These are phyloP conservation scores for Xylaria sp. DNA, from an alignment of 2,329 filamentous ascomycete genomes.

Conservation along the genomic window DNA sequence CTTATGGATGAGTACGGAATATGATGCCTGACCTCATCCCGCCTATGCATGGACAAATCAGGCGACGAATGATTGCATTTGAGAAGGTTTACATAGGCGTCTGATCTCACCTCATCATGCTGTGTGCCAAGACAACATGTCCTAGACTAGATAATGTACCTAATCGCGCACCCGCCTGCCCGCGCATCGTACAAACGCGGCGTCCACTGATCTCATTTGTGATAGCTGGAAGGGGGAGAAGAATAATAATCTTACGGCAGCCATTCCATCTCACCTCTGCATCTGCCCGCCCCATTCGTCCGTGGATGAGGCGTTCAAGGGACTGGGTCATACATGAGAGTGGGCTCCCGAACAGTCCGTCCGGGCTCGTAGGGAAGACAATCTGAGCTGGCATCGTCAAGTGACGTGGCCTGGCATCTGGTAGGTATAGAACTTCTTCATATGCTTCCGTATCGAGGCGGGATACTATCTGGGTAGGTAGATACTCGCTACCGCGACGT, in stretches of 20 bases:
- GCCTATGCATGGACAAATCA: conserved; percentile 1
- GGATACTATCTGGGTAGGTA: not conserved
- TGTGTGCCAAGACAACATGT: conserved; percentile 9
- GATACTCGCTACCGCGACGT: not conserved
- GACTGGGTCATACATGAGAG: conserved; percentile 6
- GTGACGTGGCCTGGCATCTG: not conserved
- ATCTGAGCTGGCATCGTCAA: not conserved
- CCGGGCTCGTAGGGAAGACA: not conserved
- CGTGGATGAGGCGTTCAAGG: conserved; percentile 18
- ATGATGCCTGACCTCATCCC: conserved; percentile 17
- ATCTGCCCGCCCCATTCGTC: not conserved
- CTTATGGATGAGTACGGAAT: not conserved
- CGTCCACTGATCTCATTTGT: conserved; percentile 2
- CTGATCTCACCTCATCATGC: conserved; percentile 32
- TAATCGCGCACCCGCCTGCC: conserved; percentile 20
- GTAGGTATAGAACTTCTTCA: not conserved
- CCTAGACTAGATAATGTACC: too few species aligned
- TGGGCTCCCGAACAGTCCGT: not conserved
- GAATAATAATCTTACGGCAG: conserved; percentile 1
- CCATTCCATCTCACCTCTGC: not conserved
- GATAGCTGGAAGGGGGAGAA: not conserved
- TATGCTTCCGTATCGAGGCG: not conserved
- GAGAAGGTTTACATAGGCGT: not conserved
- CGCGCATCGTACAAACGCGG: not conserved
- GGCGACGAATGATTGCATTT: not conserved